phyloP scores from a whole-genome alignment of 768 basidiomycete genomes.

The Leccinum disarticulatum region DNA sequence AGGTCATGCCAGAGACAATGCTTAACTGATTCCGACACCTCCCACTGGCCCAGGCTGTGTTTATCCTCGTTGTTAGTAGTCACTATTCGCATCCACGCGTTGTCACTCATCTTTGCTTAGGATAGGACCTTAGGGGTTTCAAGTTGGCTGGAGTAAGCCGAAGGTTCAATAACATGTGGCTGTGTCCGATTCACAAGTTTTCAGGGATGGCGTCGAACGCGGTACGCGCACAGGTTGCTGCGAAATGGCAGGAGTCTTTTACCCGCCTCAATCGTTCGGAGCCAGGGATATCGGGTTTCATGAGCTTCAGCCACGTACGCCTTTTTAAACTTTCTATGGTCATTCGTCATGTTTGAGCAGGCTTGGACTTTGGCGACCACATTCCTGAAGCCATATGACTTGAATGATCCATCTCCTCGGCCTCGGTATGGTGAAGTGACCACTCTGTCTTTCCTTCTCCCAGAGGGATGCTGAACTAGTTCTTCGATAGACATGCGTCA shows the following conservation, averaged over 20 bases:
- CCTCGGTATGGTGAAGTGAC: slow-evolving; percentile 29
- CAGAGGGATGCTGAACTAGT: neutral
- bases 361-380: slow-evolving; percentile 59
- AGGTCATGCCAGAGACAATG: neutral
- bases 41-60: neutral
- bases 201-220: slow-evolving; percentile 56
- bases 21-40: neutral
- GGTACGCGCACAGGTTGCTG: slow-evolving; percentile 60
- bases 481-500: slow-evolving; percentile 43
- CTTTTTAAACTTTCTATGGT: neutral
- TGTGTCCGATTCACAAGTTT: slow-evolving; percentile 6
- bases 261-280: slow-evolving; percentile 57
- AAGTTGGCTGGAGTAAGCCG: neutral
- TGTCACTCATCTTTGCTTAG: neutral
- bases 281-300: slow-evolving; percentile 62
- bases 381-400: slow-evolving; percentile 56
- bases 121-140: neutral
- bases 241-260: slow-evolving; percentile 74
- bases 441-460: slow-evolving; percentile 2
- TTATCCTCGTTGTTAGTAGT: neutral
- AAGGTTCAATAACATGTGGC: slow-evolving; percentile 17
- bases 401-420: slow-evolving; percentile 38
- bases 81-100: neutral
- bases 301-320: slow-evolving; percentile 61
- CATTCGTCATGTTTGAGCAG: slow-evolving; percentile 34